Conservation (phyloP, 179 eudicot species). For the Carnegiea gigantea region DNA sequence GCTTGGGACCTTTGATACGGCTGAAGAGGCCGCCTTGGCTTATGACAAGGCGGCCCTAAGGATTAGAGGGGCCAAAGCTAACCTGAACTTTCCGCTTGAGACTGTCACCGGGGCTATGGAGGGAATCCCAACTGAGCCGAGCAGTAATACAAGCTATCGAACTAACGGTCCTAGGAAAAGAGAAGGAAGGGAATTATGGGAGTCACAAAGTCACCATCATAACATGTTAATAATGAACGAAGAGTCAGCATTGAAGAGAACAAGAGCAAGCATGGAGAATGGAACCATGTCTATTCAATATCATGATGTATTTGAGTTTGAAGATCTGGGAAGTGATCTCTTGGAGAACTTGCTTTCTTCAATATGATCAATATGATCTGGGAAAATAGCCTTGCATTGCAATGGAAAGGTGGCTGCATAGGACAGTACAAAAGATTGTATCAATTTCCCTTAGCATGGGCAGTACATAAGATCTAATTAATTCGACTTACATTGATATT, state of each 20-base stretch:
- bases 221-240: constrained; percentile 1
- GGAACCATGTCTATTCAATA: not conserved
- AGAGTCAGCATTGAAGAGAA: constrained; percentile 17
- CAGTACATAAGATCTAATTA: no score
- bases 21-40: constrained; percentile 68
- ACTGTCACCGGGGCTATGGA: constrained; percentile 15
- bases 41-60: constrained; percentile 67
- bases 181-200: constrained; percentile 24
- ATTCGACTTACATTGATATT: no score
- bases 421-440: no score
- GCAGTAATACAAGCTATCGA: not conserved
- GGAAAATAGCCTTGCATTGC: no score
- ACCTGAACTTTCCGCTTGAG: constrained; percentile 50
- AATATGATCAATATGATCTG: not conserved
- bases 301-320: constrained; percentile 31
- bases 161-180: constrained; percentile 22
- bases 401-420: no score
- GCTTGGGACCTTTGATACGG: constrained; percentile 62
- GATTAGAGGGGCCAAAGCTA: constrained; percentile 53
- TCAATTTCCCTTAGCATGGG: no score
- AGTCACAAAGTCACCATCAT: constrained; percentile 17
- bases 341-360: constrained; percentile 35
- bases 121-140: not conserved
- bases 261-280: constrained; percentile 19
- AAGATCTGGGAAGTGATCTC: constrained; percentile 39